Percentiles rank a stretch among this genome's conserved stretches.
These are phyloP conservation scores for Crithidia mellificae DNA, from an alignment of 208 protist genomes.

Conservation along the genomic window DNA sequence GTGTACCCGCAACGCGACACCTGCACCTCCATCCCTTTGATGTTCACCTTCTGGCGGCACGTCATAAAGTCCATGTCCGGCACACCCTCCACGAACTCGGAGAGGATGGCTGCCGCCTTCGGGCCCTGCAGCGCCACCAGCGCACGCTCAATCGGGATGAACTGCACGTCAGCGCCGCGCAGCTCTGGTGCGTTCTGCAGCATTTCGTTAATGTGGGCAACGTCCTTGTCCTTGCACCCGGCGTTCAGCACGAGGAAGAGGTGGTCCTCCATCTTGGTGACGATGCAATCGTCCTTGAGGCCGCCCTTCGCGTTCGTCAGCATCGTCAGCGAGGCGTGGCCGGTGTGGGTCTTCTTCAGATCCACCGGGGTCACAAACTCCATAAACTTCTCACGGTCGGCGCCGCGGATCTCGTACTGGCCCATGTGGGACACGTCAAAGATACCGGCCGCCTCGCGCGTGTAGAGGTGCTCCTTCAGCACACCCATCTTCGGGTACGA, in stretches of 20 bases:
- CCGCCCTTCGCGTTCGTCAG: conserved; percentile 94
- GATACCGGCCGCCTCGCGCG: conserved; percentile 79
- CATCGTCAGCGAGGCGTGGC: conserved; percentile 79
- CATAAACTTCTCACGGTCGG: conserved; percentile 92
- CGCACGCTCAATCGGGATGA: conserved; percentile 77
- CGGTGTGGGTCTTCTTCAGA: conserved; percentile 46
- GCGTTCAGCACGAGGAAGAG: conserved; percentile 97
- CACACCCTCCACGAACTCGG: conserved; percentile 37
- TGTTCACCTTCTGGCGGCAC: conserved; percentile 37
- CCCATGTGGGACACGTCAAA: conserved; percentile 99
- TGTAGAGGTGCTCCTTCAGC: conserved; percentile 91
- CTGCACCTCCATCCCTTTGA: conserved; percentile 53
- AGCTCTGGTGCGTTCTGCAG: conserved; percentile 42
- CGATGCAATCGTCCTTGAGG: conserved; percentile 96
- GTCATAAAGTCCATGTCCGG: conserved; percentile 86
- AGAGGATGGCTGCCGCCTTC: conserved; percentile 59
- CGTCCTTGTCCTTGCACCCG: conserved; percentile 95
- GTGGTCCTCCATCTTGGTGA: conserved; percentile 88
- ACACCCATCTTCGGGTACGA: conserved; percentile 87
- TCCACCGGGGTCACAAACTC: conserved; percentile 91
- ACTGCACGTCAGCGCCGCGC: conserved; percentile 70
- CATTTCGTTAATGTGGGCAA: conserved; percentile 74
- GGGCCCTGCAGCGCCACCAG: conserved; percentile 96
- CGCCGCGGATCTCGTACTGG: conserved; percentile 89
- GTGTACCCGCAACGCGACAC: conserved; percentile 97